Percentiles rank a stretch among this genome's conserved stretches.
phyloP scores from a whole-genome alignment of 148 eudicot genomes.

The Camellia sinensis region DNA sequence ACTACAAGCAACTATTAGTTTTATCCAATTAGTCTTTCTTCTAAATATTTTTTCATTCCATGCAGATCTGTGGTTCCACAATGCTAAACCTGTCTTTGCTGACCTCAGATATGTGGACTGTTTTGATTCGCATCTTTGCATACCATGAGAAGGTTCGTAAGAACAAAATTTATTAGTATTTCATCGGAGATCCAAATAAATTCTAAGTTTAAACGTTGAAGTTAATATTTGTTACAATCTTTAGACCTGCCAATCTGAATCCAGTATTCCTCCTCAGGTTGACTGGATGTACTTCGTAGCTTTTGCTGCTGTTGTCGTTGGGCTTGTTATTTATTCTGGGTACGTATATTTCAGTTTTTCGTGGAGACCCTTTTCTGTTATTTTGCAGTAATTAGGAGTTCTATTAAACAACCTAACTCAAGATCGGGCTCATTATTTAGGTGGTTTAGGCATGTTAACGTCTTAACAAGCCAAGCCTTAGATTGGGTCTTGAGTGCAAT shows the following conservation, averaged over 20 bases:
- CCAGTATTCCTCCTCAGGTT: conserved; percentile 50
- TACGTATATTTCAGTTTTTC: conserved; percentile 26
- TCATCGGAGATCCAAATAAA: background rate
- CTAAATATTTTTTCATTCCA: background rate
- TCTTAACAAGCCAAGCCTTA: background rate
- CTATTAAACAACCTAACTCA: background rate
- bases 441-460: conserved; percentile 1
- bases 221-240: background rate
- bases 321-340: conserved; percentile 78
- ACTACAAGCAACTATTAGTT: too few species aligned
- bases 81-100: conserved; percentile 82
- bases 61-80: conserved; percentile 78
- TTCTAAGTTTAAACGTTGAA: background rate
- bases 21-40: background rate
- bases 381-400: background rate
- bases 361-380: background rate
- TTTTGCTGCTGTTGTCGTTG: conserved; percentile 63
- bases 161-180: background rate
- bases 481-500: background rate
- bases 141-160: conserved; percentile 68
- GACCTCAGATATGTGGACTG: conserved; percentile 96
- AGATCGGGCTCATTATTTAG: background rate
- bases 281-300: conserved; percentile 89
- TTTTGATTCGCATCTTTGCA: conserved; percentile 73
- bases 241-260: conserved; percentile 9